These are phyloP conservation scores for Pinus albicaulis DNA, from an alignment of 75 land plant species.

Conservation along the genomic window DNA sequence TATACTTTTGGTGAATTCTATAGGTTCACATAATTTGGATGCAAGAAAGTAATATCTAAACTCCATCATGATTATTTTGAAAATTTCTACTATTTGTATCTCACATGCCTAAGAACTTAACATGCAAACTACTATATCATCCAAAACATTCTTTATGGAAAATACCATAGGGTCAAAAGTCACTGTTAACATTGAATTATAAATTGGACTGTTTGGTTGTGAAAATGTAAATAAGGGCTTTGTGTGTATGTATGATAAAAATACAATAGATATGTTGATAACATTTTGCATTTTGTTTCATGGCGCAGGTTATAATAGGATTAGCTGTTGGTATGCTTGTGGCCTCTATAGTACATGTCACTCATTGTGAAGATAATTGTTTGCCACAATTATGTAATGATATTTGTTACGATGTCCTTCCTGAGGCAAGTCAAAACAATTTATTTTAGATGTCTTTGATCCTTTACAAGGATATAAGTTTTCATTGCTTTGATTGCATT, in stretches of 20 bases:
- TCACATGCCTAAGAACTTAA: neutral
- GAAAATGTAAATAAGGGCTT: neutral
- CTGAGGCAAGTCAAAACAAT: conserved; percentile 3
- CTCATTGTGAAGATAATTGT: conserved; percentile 16
- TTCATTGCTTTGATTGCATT: no score
- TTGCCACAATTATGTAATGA: neutral
- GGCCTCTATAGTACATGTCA: conserved; percentile 25
- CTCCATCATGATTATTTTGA: neutral
- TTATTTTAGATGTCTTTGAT: neutral
- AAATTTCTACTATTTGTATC: neutral
- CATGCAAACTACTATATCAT: neutral
- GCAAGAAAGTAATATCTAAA: neutral
- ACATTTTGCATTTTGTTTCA: conserved; percentile 1
- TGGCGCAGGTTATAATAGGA: conserved; percentile 32
- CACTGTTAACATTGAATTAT: neutral
- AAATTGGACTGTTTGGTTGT: neutral
- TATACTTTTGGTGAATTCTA: neutral
- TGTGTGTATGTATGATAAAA: neutral
- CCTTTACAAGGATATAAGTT: neutral
- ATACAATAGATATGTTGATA: neutral
- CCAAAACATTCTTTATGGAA: neutral
- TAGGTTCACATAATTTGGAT: neutral
- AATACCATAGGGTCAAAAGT: neutral
- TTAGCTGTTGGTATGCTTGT: conserved; percentile 33
- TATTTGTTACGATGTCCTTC: conserved; percentile 20